Conservation (phyloP, 2,329 filamentous ascomycete species). For the Pseudocercospora pini-densiflorae region DNA sequence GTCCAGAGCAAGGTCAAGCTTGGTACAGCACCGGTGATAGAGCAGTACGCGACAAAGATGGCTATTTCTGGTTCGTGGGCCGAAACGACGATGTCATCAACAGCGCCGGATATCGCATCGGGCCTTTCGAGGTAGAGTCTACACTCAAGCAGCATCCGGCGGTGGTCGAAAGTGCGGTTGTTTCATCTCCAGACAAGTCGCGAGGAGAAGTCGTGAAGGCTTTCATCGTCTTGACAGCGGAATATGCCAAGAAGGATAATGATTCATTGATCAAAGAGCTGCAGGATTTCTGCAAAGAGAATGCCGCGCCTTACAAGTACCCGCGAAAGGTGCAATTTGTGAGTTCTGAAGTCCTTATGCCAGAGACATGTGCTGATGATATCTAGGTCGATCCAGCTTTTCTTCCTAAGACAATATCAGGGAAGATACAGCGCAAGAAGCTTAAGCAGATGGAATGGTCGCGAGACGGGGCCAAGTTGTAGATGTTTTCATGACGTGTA, state of each 20-base stretch:
- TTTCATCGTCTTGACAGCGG: slow-evolving; percentile 44
- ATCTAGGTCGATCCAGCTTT: slow-evolving; percentile 26
- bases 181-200: slow-evolving; percentile 44
- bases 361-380: slow-evolving; percentile 13
- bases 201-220: slow-evolving; percentile 49
- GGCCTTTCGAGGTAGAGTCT: slow-evolving; percentile 50
- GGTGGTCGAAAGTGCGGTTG: slow-evolving; percentile 47
- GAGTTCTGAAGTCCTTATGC: slow-evolving; percentile 16
- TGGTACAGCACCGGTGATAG: slow-evolving; percentile 58
- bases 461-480: slow-evolving; percentile 33
- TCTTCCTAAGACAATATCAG: slow-evolving; percentile 48
- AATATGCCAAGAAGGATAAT: slow-evolving; percentile 27
- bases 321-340: slow-evolving; percentile 48
- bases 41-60: slow-evolving; percentile 91
- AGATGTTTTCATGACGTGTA: neutral
- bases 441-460: slow-evolving; percentile 45
- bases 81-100: slow-evolving; percentile 79
- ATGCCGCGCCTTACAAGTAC: slow-evolving; percentile 50
- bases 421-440: slow-evolving; percentile 41
- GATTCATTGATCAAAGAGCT: slow-evolving; percentile 40
- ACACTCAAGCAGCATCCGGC: slow-evolving; percentile 46
- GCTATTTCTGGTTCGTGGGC: slow-evolving; percentile 99
- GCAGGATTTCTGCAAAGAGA: slow-evolving; percentile 47
- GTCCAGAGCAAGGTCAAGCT: slow-evolving; percentile 9
- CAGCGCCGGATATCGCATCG: slow-evolving; percentile 46